These are phyloP conservation scores for Verticillium zaregamsianum DNA, from an alignment of 2,329 filamentous ascomycete species.

Conservation along the genomic window DNA sequence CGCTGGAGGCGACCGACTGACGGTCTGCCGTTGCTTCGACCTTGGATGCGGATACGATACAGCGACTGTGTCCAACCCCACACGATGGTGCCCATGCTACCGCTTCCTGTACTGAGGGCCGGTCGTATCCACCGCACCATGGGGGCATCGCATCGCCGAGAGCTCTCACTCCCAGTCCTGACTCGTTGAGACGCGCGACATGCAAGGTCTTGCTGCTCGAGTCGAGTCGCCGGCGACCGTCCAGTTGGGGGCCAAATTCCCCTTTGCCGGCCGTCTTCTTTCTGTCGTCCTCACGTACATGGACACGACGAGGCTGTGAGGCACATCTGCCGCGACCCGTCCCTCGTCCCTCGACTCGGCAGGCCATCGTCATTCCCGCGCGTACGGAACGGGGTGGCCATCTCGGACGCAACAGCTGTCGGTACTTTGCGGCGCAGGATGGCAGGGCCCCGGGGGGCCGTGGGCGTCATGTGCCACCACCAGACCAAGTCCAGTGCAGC, in stretches of 20 bases:
- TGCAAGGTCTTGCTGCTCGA: not conserved
- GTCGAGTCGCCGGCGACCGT: not conserved
- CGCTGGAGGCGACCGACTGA: not conserved
- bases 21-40: not conserved
- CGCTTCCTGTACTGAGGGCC: not conserved
- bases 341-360: not conserved
- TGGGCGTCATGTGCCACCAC: not conserved
- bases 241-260: too few relatives aligned
- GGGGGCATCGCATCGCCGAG: too few relatives aligned
- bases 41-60: not conserved
- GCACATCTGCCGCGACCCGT: not conserved
- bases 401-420: not conserved
- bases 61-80: not conserved
- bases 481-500: constrained; percentile 3
- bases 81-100: not conserved
- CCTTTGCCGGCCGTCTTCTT: too few relatives aligned
- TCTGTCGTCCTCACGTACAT: too few relatives aligned
- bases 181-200: not conserved
- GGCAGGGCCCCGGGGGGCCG: not conserved
- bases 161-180: not conserved
- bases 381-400: not conserved
- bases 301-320: not conserved
- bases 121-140: too few relatives aligned
- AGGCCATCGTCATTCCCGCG: not conserved
- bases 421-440: not conserved